These are phyloP conservation scores for Globisporangium uncinulatum DNA, from an alignment of 352 stramenopile genomes.

Conservation along the genomic window DNA sequence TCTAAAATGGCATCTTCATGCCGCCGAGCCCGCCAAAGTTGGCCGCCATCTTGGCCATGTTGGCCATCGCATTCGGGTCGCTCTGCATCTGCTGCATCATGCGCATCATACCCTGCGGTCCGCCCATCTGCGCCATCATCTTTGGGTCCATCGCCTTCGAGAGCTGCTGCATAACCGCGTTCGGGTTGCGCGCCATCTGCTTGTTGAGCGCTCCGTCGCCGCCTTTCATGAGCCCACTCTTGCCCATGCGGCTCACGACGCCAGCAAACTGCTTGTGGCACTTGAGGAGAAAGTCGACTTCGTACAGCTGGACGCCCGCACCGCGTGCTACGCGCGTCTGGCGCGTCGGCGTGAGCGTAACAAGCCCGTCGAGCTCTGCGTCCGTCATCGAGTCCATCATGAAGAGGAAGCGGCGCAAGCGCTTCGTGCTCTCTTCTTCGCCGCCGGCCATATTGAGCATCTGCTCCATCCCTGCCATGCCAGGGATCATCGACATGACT, in stretches of 20 bases:
- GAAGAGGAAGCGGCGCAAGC: conserved; percentile 96
- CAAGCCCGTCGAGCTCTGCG: conserved; percentile 93
- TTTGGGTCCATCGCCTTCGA: conserved; percentile 92
- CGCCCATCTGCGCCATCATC: conserved; percentile 89
- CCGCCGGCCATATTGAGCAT: conserved; percentile 90
- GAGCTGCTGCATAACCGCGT: conserved; percentile 95
- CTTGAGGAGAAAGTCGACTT: conserved; percentile 93
- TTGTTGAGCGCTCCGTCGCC: conserved; percentile 85
- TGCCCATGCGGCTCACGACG: conserved; percentile 96
- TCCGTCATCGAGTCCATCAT: conserved; percentile 99
- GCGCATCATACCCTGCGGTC: conserved; percentile 83
- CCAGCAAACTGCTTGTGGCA: conserved; percentile 95
- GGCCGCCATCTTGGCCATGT: conserved; percentile 77
- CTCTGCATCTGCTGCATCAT: conserved; percentile 95
- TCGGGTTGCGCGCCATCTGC: conserved; percentile 96
- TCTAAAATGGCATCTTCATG: conserved; percentile 80
- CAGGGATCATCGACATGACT: conserved; percentile 99
- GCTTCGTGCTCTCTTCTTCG: conserved; percentile 90
- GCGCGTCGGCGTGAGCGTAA: conserved; percentile 56
- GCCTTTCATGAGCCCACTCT: conserved; percentile 92
- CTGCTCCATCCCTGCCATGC: conserved; percentile 86
- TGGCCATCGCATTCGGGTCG: conserved; percentile 59
- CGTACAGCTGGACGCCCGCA: conserved; percentile 82
- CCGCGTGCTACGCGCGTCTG: conserved; percentile 89
- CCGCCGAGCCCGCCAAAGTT: conserved; percentile 36